Conservation (phyloP, 164 flowering plant genomes). For the Houttuynia cordata region DNA sequence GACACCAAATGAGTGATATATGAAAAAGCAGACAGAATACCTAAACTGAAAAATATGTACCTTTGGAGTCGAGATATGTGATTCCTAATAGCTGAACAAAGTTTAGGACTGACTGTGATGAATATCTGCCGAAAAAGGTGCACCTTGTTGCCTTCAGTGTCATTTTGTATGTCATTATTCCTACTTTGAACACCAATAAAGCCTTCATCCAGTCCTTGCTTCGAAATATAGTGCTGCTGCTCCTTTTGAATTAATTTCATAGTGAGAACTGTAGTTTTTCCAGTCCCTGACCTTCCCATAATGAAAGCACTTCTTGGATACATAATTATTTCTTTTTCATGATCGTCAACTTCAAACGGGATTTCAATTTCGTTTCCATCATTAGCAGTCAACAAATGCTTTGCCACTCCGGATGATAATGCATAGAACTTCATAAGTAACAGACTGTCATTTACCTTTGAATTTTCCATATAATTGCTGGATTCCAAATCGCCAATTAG, state of each 20-base stretch:
- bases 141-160: conserved; percentile 2
- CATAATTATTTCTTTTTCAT: conserved; percentile 45
- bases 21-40: background rate
- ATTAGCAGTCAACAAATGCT: conserved; percentile 45
- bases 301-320: conserved; percentile 45
- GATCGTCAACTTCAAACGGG: conserved; percentile 72
- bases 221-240: conserved; percentile 24
- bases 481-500: conserved; percentile 11
- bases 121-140: conserved; percentile 52
- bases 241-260: conserved; percentile 56
- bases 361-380: conserved; percentile 56
- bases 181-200: background rate
- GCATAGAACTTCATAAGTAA: conserved; percentile 77
- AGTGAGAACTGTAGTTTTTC: conserved; percentile 73
- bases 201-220: conserved; percentile 15
- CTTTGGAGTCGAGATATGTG: conserved; percentile 51
- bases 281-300: conserved; percentile 82
- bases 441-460: conserved; percentile 62
- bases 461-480: conserved; percentile 44
- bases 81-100: conserved; percentile 52
- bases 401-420: conserved; percentile 43
- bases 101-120: conserved; percentile 70
- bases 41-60: conserved; percentile 16
- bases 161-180: conserved; percentile 1
- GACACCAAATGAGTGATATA: background rate